Evolutionary conservation across 2,329 filamentous ascomycete species (phyloP), one percentile per base, ranked within the genome.

Genomic region (Blastomyces silverae): DNA sequence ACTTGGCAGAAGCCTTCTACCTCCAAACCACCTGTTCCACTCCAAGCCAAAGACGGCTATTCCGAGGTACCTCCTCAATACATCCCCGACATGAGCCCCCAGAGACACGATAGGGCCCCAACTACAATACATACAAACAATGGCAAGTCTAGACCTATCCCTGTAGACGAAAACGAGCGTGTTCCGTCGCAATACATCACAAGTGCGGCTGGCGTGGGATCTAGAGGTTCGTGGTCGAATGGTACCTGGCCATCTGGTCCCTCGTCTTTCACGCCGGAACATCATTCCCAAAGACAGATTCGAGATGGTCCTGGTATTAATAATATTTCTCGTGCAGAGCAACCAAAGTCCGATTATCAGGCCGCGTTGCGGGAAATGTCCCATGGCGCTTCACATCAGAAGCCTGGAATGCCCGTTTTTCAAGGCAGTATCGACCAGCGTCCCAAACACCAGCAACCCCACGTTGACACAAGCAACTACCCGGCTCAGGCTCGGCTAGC

Each of bases 11-110:
- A 93, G 77, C 86, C 88, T 42, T 87, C 89, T 66, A 87, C 79
- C 72, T 87, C 89, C 70, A 85, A 87, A 70, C 79, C 82, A 61
- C 85, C 87, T 61, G 84, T 92, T 69, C 90, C 89, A 66, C 83
- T 96, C 61, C 90, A 95, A 77, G 92, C 91, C 25, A 96, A 95
- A 77, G 90, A 92, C 69, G 82, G 81, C 15, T 83, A 79, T 68
- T 67, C 73, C 28, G 77, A 80, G 48, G 68, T 61, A 3, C 46
- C 63, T 62, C 66, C 65, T 53, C 75, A 77, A 34, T 79, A 78
- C 67, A 62, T 76, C 56, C 74, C 76, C 52, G 78, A 79, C 60
- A 67, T 74, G 28, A 72, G 69, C 60, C 68, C 70, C 50, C 75
- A 75, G 42, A 72, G 71, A 22, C 78, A 80, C 67, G 74, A 80